Percentiles rank a stretch among this genome's conserved stretches.
Evolutionary conservation across 2,329 filamentous ascomycete species (phyloP).

Genomic region (Thermomyces lanuginosus): DNA sequence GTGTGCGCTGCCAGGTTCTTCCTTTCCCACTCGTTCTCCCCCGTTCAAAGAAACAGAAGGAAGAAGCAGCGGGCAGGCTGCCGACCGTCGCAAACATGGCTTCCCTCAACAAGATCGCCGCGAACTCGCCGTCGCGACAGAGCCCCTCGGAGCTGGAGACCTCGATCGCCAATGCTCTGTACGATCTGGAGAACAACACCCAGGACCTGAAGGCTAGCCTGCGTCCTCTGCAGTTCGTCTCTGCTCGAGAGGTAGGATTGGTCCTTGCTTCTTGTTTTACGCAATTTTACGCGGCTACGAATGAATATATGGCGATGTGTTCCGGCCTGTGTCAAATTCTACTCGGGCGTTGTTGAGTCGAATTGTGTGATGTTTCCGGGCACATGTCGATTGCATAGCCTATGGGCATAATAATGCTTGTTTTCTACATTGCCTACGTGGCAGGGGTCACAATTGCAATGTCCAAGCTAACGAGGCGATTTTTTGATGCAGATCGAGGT

Average conservation of each 20-base stretch:
- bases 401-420: too few relatives aligned
- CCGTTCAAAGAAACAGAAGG: too few relatives aligned
- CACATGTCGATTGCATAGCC: too few relatives aligned
- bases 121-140: slow-evolving; percentile 89
- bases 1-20: too few relatives aligned
- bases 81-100: slow-evolving; percentile 45
- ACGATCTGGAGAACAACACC: slow-evolving; percentile 98
- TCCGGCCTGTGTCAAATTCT: too few relatives aligned
- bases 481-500: slow-evolving; percentile 74
- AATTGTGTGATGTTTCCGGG: too few relatives aligned
- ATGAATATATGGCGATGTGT: slow-evolving; percentile 6
- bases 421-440: too few relatives aligned
- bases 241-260: slow-evolving; percentile 87
- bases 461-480: too few relatives aligned
- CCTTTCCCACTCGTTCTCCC: too few relatives aligned
- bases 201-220: slow-evolving; percentile 92
- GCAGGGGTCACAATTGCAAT: too few relatives aligned
- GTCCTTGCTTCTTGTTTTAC: not conserved
- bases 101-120: slow-evolving; percentile 93
- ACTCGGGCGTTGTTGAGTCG: too few relatives aligned
- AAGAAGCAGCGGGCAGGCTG: too few relatives aligned
- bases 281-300: not conserved
- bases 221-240: slow-evolving; percentile 95
- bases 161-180: slow-evolving; percentile 90
- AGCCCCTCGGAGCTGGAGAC: slow-evolving; percentile 96